phyloP scores from a whole-genome alignment of 306 rosid species.

The Vicia sativa region DNA sequence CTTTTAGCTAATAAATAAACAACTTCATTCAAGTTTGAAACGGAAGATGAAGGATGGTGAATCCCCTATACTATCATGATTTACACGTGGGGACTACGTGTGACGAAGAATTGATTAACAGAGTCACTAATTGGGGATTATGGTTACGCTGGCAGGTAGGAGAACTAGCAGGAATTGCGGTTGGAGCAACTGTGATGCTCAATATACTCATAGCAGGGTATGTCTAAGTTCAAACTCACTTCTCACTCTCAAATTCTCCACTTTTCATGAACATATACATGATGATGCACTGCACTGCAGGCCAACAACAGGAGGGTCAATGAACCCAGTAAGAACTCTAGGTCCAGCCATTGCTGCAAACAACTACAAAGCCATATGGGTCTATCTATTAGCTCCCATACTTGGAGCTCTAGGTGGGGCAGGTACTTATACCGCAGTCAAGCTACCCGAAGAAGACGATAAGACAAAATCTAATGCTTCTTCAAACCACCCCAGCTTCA shows the following conservation, averaged over 20 bases:
- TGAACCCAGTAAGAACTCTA: conserved; percentile 87
- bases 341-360: conserved; percentile 88
- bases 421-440: conserved; percentile 72
- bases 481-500: conserved; percentile 56
- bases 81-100: not conserved
- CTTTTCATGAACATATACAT: not conserved
- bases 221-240: no score
- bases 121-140: not conserved
- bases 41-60: not conserved
- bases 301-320: conserved; percentile 73
- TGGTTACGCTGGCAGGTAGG: conserved; percentile 71
- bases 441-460: conserved; percentile 61
- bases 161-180: conserved; percentile 85
- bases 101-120: not conserved
- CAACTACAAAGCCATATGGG: conserved; percentile 82
- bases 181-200: conserved; percentile 92
- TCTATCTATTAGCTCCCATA: conserved; percentile 80
- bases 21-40: not conserved
- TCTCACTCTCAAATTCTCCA: no score
- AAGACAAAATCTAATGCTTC: conserved; percentile 46
- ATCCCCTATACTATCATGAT: not conserved
- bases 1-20: conserved; percentile 1
- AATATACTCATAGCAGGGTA: no score
- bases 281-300: conserved; percentile 40
- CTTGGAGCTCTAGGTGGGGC: conserved; percentile 84